These are phyloP conservation scores for Penicillium sp. DNA, from an alignment of 2,329 filamentous ascomycete genomes.

Conservation along the genomic window DNA sequence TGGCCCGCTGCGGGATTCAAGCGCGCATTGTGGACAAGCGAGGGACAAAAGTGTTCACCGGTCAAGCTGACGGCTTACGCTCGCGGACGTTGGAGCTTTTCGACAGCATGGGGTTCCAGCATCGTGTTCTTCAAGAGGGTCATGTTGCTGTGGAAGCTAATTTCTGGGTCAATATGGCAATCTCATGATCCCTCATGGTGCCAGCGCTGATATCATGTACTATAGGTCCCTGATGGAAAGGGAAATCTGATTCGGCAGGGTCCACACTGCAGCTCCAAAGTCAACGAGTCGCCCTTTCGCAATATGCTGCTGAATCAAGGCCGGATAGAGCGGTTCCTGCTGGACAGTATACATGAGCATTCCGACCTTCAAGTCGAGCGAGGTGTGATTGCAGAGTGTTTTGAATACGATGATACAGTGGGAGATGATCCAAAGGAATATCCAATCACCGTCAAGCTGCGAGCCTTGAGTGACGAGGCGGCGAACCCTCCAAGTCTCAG, in stretches of 20 bases:
- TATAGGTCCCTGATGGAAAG: conserved; percentile 46
- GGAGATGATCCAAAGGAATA: conserved; percentile 55
- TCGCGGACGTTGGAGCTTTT: conserved; percentile 53
- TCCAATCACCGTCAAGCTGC: conserved; percentile 62
- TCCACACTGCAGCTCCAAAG: conserved; percentile 64
- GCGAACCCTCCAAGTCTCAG: conserved; percentile 53
- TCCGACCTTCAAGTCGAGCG: conserved; percentile 62
- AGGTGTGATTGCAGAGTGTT: conserved; percentile 58
- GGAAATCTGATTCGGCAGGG: conserved; percentile 61
- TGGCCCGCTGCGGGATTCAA: conserved; percentile 52
- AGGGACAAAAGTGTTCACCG: conserved; percentile 38
- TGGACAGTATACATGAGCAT: conserved; percentile 61
- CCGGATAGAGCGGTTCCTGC: conserved; percentile 67
- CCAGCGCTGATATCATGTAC: conserved; percentile 1
- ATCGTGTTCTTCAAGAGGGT: conserved; percentile 65
- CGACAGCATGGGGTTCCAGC: conserved; percentile 68
- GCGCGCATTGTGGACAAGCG: conserved; percentile 53
- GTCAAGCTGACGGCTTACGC: conserved; percentile 30
- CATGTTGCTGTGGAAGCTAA: conserved; percentile 69
- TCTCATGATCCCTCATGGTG: too few species aligned
- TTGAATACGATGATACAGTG: conserved; percentile 57
- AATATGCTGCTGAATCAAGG: conserved; percentile 72
- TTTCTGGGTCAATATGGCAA: conserved; percentile 43
- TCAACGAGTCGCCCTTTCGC: conserved; percentile 59
- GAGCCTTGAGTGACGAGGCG: conserved; percentile 61